Evolutionary conservation across 2,329 filamentous ascomycete genomes (phyloP).

Genomic region (Endothia cerciana): DNA sequence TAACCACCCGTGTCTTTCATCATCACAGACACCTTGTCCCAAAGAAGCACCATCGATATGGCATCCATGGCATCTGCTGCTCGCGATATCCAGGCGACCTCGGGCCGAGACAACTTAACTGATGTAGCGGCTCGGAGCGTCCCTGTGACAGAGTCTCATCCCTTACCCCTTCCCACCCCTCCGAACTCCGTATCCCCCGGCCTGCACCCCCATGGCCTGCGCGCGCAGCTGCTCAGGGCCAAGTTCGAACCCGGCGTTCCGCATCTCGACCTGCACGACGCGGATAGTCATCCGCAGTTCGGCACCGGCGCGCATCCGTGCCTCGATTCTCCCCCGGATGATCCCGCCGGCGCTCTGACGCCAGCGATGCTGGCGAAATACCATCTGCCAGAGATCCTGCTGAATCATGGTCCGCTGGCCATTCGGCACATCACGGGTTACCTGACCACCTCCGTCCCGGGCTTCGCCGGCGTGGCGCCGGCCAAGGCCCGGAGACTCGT

Average conservation of each 20-base stretch:
- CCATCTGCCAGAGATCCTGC: conserved; percentile 87
- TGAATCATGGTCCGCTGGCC: conserved; percentile 86
- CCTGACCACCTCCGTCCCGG: conserved; percentile 88
- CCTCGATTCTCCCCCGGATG: conserved; percentile 57
- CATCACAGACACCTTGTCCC: conserved; percentile 34
- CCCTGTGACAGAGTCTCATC: conserved; percentile 64
- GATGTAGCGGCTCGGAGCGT: conserved; percentile 70
- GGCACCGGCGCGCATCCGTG: conserved; percentile 34
- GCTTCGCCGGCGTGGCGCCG: conserved; percentile 85
- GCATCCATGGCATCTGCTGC: conserved; percentile 68
- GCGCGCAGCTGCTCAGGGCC: conserved; percentile 65
- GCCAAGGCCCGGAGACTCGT: conserved; percentile 89
- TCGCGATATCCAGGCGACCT: conserved; percentile 69
- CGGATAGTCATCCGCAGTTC: conserved; percentile 46
- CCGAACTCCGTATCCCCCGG: conserved; percentile 94
- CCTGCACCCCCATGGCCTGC: conserved; percentile 79
- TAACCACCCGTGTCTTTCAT: conserved; percentile 34
- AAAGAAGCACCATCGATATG: conserved; percentile 56
- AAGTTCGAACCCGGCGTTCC: conserved; percentile 74
- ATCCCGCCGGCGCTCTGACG: conserved; percentile 81
- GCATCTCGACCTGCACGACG: conserved; percentile 83
- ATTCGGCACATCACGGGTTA: conserved; percentile 96
- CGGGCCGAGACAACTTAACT: conserved; percentile 72
- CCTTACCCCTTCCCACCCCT: conserved; percentile 84
- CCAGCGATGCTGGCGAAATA: conserved; percentile 83